Evolutionary conservation across 805 yeast genomes (phyloP).

Genomic region (Millerozyma miso): DNA sequence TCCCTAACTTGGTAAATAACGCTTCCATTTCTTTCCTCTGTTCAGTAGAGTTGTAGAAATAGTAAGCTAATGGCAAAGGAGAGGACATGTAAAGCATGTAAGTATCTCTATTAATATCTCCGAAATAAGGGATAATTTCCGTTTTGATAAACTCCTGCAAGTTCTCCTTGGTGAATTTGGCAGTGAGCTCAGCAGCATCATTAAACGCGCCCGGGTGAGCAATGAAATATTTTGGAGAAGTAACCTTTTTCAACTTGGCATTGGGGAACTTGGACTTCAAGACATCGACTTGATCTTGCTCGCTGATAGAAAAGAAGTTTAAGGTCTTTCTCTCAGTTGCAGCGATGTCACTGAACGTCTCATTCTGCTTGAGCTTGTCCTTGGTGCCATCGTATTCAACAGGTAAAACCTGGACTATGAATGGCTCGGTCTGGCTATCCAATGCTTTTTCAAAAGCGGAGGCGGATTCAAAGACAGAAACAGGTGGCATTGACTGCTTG

Average conservation of each 20-base stretch:
- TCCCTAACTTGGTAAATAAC: constrained; percentile 60
- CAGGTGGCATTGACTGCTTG: constrained; percentile 76
- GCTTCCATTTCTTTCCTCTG: constrained; percentile 56
- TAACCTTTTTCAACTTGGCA: constrained; percentile 19
- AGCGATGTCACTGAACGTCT: constrained; percentile 63
- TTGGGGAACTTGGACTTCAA: constrained; percentile 30
- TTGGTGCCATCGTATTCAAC: constrained; percentile 22
- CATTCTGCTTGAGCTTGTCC: constrained; percentile 31
- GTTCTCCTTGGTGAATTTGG: constrained; percentile 26
- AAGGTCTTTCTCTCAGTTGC: constrained; percentile 57
- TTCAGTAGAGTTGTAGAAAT: constrained; percentile 70
- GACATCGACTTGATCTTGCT: constrained; percentile 34
- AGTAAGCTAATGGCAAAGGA: constrained; percentile 78
- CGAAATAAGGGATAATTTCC: constrained; percentile 79
- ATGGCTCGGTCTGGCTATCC: constrained; percentile 45
- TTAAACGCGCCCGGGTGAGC: constrained; percentile 43
- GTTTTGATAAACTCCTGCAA: constrained; percentile 47
- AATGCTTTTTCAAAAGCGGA: constrained; percentile 49
- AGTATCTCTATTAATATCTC: constrained; percentile 79
- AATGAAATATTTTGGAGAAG: constrained; percentile 39
- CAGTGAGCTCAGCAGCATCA: constrained; percentile 45
- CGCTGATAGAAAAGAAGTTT: constrained; percentile 47
- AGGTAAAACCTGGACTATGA: constrained; percentile 50
- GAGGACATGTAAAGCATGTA: constrained; percentile 71
- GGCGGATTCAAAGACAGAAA: constrained; percentile 37